These are phyloP conservation scores for Apiotrichum brassicae DNA, from an alignment of 1,284 basidiomycete species.

Conservation along the genomic window DNA sequence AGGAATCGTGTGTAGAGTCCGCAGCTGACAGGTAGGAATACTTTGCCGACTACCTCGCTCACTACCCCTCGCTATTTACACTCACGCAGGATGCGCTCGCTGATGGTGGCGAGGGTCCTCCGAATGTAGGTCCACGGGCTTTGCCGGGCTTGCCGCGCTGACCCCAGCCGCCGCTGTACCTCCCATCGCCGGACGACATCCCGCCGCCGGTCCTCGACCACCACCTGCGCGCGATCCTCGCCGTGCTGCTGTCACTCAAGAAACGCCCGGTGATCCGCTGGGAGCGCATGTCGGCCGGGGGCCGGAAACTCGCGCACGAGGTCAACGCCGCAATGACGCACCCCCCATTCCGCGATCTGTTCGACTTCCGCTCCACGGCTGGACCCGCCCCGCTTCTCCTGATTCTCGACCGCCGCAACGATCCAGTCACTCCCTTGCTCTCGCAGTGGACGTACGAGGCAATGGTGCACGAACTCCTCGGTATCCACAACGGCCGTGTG, in stretches of 20 bases:
- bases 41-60: constrained; percentile 87
- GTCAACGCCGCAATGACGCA: constrained; percentile 54
- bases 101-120: constrained; percentile 44
- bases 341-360: constrained; percentile 49
- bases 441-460: constrained; percentile 99
- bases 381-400: constrained; percentile 53
- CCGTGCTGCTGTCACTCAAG: constrained; percentile 86
- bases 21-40: constrained; percentile 65
- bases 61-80: constrained; percentile 82
- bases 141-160: not conserved
- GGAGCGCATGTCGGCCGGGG: constrained; percentile 87
- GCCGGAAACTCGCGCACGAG: constrained; percentile 80
- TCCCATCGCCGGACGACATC: constrained; percentile 54
- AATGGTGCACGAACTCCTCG: constrained; percentile 95
- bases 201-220: constrained; percentile 64
- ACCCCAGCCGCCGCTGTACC: constrained; percentile 45
- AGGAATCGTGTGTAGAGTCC: constrained; percentile 22
- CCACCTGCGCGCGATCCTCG: constrained; percentile 73
- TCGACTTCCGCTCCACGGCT: constrained; percentile 52
- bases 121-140: constrained; percentile 32
- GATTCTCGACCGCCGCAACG: constrained; percentile 78
- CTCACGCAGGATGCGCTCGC: constrained; percentile 59
- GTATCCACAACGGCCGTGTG: constrained; percentile 90
- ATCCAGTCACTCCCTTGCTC: constrained; percentile 94
- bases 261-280: constrained; percentile 90